Base-by-base conservation (phyloP, 805 yeast species). In the Nakazawaea sp. region DNA sequence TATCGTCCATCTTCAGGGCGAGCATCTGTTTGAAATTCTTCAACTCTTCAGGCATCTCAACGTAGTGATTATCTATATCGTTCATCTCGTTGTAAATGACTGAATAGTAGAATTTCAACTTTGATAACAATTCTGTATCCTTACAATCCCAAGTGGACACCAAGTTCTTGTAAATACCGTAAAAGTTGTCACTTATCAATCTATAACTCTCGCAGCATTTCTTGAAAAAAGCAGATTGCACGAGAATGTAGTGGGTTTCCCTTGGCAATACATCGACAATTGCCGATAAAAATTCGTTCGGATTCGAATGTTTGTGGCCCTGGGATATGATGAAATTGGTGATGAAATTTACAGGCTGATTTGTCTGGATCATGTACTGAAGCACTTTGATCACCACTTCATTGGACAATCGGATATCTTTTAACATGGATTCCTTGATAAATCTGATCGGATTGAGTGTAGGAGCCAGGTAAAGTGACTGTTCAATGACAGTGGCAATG, bases 51-150 rank as follows among this genome's bases (percentile, higher is more conserved):
- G 64, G 64, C 12, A 61, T 39, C 32, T 46, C 44, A 30, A 60
- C 58, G 38, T 60, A 61, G 41, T 53, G 54, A 39, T 61, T 61
- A 29, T 55, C 47, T 18, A 55, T 43, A 46, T 61, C 66, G 19
- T 59, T 49, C 33, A 61, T 53, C 45, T 61, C 64, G 34, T 42
- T 55, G 18, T 43, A 36, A 20, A 61, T 44, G 16, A 58, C 55
- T 32, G 53, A 49, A 5, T 49, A 42, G 42, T 52, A 59, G 33
- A 59, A 60, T 10, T 38, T 35, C 36, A 55, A 40, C 25, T 55
- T 58, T 23, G 49, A 38, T 29, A 38, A 36, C n/a, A 43, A 21
- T 20, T 47, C 42, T 11, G 38, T 33, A 37, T 30, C 33, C 15
- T 30, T 20, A 28, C 33, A 23, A 17, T 25, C 36, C 40, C 41